Evolutionary conservation across 805 yeast species (phyloP).

Genomic region (Blastobotrys muscicola): DNA sequence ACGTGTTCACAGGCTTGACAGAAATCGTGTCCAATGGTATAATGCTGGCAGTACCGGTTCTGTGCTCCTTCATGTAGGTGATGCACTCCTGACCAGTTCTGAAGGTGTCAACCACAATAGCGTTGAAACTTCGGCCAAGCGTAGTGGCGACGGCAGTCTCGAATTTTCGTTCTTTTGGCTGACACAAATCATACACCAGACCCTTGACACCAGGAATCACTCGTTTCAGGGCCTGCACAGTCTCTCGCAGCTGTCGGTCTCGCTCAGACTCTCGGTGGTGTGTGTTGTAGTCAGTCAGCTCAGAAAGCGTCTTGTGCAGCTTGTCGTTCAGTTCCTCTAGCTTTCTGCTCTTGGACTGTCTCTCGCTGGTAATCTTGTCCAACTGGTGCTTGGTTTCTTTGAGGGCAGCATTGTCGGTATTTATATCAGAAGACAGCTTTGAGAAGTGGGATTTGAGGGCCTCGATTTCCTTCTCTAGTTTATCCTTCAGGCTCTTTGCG

Average conservation of each 20-base stretch:
- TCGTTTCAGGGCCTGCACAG: conserved; percentile 57
- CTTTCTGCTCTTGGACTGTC: conserved; percentile 22
- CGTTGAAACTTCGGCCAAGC: conserved; percentile 70
- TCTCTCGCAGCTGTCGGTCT: conserved; percentile 64
- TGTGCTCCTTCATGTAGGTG: conserved; percentile 69
- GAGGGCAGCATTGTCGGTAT: conserved; percentile 17
- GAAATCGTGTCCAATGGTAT: conserved; percentile 78
- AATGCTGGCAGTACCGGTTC: conserved; percentile 77
- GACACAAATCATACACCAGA: conserved; percentile 63
- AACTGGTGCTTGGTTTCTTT: conserved; percentile 19
- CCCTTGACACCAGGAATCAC: conserved; percentile 83
- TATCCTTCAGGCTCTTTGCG: conserved; percentile 7
- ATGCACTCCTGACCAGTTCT: conserved; percentile 68
- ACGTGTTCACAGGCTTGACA: conserved; percentile 43
- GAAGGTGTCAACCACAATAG: conserved; percentile 71
- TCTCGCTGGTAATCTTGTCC: conserved; percentile 18
- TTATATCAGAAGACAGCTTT: conserved; percentile 23
- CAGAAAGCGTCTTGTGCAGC: conserved; percentile 48
- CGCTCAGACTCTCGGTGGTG: conserved; percentile 64
- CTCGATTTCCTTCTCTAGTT: conserved; percentile 27
- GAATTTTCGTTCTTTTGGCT: conserved; percentile 48
- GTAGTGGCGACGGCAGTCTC: conserved; percentile 67
- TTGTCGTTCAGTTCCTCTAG: conserved; percentile 57
- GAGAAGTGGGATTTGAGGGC: conserved; percentile 31
- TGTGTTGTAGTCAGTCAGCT: conserved; percentile 65